Base-by-base conservation (phyloP, 2,329 filamentous ascomycete species). In the Leptodontidium sp. region DNA sequence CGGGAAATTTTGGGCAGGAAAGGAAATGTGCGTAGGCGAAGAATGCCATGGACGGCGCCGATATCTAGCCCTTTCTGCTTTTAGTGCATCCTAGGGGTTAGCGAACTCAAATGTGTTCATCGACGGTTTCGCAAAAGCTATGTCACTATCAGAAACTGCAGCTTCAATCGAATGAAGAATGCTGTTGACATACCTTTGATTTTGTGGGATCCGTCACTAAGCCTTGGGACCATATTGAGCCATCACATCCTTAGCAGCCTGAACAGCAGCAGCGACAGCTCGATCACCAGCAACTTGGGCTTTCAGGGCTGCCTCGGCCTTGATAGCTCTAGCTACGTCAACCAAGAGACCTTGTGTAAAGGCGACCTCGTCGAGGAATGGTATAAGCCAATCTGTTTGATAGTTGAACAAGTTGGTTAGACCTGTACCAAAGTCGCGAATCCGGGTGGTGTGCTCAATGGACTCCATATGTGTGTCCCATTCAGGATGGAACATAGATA, bases 391-490 rank as follows among this genome's bases (percentile, higher is more conserved):
- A 66, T 47, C 58, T 50, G 59, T 26, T 21, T 53, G 64, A 24
- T 67, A 52, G 11, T 67, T 58, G 62, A 78, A 79, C 40, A 76
- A 72, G 26, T 72, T 68, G 32, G 45, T 66, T 9, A 77, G 68
- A 32, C 74, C 57, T 9, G 45, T 15, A 21, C 72, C 66, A 74
- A 74, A 79, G 11, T 64, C 47, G 55, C 77, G 75, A 32, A 62
- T 68, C 15, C 64, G 45, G 12, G 66, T 71, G 2, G 68, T 73
- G 7, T 69, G 38, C 47, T 75, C 71, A 47, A 75, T 70, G n/a
- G 72, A 72, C 50, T 71, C 68, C 72, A 76, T 77, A 29, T 75
- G 40, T 24, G 26, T 50, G 26, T 78, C 76, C 78, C 78, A 79
- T 9, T 68, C 58, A 2, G 67, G 73, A 64, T 76, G 72, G 49